phyloP scores from a whole-genome alignment of 2,329 filamentous ascomycete genomes.

The Xylariaceae sp. region DNA sequence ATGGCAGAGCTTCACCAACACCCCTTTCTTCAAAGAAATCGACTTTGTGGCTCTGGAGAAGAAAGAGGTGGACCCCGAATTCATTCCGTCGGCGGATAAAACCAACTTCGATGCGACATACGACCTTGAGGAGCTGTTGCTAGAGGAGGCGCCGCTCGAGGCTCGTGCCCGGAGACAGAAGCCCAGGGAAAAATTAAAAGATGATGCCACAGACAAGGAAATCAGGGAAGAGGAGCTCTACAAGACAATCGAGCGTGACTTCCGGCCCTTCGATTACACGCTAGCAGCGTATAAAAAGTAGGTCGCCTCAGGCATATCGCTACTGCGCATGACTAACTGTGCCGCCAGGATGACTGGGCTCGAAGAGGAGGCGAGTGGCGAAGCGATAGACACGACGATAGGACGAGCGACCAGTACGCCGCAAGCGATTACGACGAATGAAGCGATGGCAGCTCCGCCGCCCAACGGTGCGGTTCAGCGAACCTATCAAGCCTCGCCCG shows the following conservation, averaged over 20 bases:
- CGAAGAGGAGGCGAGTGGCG: conserved; percentile 6
- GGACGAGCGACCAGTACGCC: conserved; percentile 23
- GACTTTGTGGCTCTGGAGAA: conserved; percentile 78
- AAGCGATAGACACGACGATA: conserved; percentile 2
- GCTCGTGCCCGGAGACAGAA: conserved; percentile 89
- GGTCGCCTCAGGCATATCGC: not conserved
- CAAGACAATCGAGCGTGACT: conserved; percentile 87
- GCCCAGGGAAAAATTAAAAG: conserved; percentile 81
- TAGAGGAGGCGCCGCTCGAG: conserved; percentile 93
- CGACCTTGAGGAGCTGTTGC: conserved; percentile 83
- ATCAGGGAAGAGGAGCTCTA: conserved; percentile 92
- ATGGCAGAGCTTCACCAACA: conserved; percentile 77
- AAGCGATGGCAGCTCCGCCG: conserved; percentile 33
- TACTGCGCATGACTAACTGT: conserved; percentile 3
- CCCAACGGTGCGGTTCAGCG: conserved; percentile 18
- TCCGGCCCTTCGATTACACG: conserved; percentile 94
- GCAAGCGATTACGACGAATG: conserved; percentile 46
- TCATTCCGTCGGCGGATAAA: conserved; percentile 90
- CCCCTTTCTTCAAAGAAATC: conserved; percentile 81
- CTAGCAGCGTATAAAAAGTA: conserved; percentile 68
- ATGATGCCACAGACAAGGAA: conserved; percentile 91
- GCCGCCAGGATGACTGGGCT: conserved; percentile 27
- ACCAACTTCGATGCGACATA: conserved; percentile 99
- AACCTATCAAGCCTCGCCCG: conserved; percentile 5
- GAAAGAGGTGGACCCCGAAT: conserved; percentile 86